These are phyloP conservation scores for Suaeda aralocaspica DNA, from an alignment of 148 eudicot species.

Conservation along the genomic window DNA sequence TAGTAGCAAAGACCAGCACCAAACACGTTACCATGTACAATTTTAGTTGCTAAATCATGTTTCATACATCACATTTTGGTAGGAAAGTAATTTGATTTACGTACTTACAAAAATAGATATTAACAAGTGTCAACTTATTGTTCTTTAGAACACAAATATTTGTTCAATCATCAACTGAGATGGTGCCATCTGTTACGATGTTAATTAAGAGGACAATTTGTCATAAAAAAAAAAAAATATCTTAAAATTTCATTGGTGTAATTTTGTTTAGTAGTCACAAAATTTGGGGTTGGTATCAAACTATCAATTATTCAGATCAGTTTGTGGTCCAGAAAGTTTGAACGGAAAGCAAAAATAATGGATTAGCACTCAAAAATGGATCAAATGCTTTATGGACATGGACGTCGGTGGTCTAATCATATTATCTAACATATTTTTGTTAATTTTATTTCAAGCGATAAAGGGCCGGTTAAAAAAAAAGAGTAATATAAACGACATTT, in stretches of 20 bases:
- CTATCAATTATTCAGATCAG: not conserved
- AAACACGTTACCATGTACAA: not conserved
- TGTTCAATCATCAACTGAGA: not conserved
- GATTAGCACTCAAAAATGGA: not conserved
- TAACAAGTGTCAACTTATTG: slow-evolving; percentile 16
- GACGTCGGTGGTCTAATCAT: no score
- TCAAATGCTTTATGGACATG: no score
- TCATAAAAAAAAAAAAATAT: not conserved
- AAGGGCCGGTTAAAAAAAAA: no score
- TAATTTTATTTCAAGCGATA: no score
- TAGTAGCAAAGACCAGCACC: no score
- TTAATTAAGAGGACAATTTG: not conserved
- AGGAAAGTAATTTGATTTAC: not conserved
- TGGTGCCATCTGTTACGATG: not conserved
- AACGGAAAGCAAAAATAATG: not conserved
- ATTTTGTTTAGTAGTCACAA: not conserved
- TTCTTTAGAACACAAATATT: not conserved
- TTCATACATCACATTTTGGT: not conserved
- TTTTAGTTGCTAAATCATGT: not conserved
- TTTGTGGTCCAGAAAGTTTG: slow-evolving; percentile 11
- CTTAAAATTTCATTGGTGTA: not conserved
- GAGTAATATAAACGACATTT: no score
- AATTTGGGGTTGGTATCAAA: not conserved
- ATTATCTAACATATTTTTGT: no score
- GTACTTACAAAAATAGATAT: not conserved